Base-by-base conservation (phyloP, 345 rosid genomes). In the Pistacia atlantica region DNA sequence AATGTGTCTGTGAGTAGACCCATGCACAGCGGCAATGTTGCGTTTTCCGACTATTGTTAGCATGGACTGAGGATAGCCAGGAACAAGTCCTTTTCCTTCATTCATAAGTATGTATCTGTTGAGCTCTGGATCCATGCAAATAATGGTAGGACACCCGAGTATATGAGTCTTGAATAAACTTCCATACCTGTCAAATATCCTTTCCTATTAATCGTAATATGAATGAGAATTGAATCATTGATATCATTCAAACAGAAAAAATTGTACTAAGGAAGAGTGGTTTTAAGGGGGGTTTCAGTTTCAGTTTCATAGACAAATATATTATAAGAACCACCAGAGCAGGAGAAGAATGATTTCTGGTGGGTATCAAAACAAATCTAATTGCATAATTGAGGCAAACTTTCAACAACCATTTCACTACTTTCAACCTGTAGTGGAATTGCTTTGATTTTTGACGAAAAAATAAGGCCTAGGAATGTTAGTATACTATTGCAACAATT, bases 51-150 rank as follows among this genome's bases (percentile, higher is more conserved):
- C 70, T 31, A 95, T 90, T 71, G 93, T 97, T 20, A 83, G 85
- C 94, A 90, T 91, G 71, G 98, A 91, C 77, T 89, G 86, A n/a
- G 97, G 97, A 72, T 95, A 95, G 25, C 98, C 98, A 49, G 97
- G 93, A 71, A 95, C 91, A 46, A 93, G 85, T 38, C 98, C 98
- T 81, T 89, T 95, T 0, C 82, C 84, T 76, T 94, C 98, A 67
- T 90, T 92, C 92, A 89, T 81, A 8, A 94, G 87, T 52, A 92
- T 92, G 83, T 87, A 91, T 74, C 97, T 82, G 77, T 95, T 93
- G 28, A 93, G 75, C 80, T 90, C 94, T 11, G 95, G 90, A 77
- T 95, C 97, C 93, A 90, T 88, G 12, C 93, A 91, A 46, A 95
- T 76, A 31, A 90, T 48, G 0, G 97, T 91, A 31, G 98, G 98